phyloP scores from a whole-genome alignment of 2,329 filamentous ascomycete species.

The Venturiaceae sp. region DNA sequence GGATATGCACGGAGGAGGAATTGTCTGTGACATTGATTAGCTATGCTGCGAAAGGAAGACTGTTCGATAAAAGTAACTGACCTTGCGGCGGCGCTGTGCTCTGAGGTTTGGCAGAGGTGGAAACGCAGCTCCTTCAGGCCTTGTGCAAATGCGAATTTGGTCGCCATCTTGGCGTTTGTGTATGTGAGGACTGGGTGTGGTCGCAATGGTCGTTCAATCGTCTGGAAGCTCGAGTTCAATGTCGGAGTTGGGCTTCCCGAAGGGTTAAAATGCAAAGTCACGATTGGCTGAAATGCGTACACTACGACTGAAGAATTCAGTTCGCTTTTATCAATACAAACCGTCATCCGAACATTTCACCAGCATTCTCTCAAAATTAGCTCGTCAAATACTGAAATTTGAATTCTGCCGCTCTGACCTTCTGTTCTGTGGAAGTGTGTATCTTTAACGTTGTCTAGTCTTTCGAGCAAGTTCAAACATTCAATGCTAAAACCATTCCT shows the following conservation, averaged over 20 bases:
- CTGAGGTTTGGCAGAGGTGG: conserved; percentile 89
- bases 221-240: background rate
- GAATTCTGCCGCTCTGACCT: too few species aligned
- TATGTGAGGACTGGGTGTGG: background rate
- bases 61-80: conserved; percentile 29
- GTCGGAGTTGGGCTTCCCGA: background rate
- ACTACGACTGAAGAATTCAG: too few species aligned
- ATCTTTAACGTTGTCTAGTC: too few species aligned
- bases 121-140: conserved; percentile 92
- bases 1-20: conserved; percentile 90
- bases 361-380: too few species aligned
- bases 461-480: too few species aligned
- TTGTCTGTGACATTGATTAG: conserved; percentile 45
- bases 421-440: too few species aligned
- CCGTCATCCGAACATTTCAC: too few species aligned
- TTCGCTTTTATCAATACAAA: too few species aligned
- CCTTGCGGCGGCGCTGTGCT: conserved; percentile 84
- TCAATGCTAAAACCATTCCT: too few species aligned
- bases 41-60: background rate
- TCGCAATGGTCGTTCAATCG: background rate
- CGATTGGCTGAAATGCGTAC: background rate
- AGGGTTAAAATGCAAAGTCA: background rate
- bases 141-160: conserved; percentile 86
- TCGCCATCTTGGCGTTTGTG: conserved; percentile 60
- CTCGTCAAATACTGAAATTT: too few species aligned